Evolutionary conservation across 805 yeast genomes (phyloP), one percentile per base, ranked within the genome.

Genomic region (Ogataea thermomethanolica): DNA sequence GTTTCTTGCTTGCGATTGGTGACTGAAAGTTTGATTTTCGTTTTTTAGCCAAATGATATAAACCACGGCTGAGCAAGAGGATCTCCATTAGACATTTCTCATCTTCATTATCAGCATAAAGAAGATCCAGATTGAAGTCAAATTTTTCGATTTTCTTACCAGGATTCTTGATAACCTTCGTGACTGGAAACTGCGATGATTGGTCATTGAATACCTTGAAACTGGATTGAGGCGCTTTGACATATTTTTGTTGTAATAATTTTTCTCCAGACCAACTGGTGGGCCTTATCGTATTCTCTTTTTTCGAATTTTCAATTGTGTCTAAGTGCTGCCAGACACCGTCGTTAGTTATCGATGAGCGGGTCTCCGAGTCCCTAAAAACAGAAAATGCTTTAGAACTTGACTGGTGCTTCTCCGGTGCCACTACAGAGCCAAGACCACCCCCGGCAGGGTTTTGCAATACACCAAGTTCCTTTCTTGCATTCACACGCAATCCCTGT

Each of bases 201-300:
- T 49, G 25, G 50, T 73, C 78, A 27, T 61, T 58, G 45, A 70
- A 71, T 4, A 76, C 67, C 0, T 68, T 37, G 7, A 67, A 41
- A 37, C 56, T 25, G 24, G 46, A 46, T 24, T 35, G 29, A 5
- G 35, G 21, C 15, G 39, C 29, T 6, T 26, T 7, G 1, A 35
- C 34, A 3, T 28, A 12, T n/a, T 35, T 32, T n/a, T 62, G 56
- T 50, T 79, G 83, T 15, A 62, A 56, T n/a, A 81, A 37, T 2
- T 63, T 66, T 50, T 84, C 82, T 0, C 91, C 89, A 10, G 64
- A 66, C 84, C 91, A 80, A 0, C 81, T 73, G 7, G 64, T 66
- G 1, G 88, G 69, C 2, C 66, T 63, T 14, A 74, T 29, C 6
- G 58, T 62, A 54, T 87, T 87, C 56, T 87, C 95, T 56, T 85